Evolutionary conservation across 176 grass and related monocot species (phyloP), one percentile per base, ranked within the genome.

Genomic region (Canna indica): DNA sequence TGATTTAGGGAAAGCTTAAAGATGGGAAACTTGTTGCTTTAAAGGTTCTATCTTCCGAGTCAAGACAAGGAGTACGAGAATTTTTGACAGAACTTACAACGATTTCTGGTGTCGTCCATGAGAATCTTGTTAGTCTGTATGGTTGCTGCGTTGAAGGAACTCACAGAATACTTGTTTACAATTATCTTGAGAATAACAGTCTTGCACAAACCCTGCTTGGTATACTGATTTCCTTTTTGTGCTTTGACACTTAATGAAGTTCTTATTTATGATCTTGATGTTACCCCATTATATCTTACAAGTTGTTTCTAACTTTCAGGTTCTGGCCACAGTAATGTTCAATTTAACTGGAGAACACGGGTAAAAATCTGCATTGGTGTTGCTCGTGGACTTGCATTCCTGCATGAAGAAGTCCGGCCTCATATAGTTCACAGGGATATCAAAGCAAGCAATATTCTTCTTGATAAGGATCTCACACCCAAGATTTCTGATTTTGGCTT

Each of bases 401-500:
- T 38, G 36, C 36, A 38, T 38, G 36, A 38, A 38, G 4, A 38
- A 7, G 36, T 38, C 36, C 36, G 7, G 36, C 36, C 36, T 38
- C 36, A 38, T 38, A 38, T 38, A 38, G 36, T 38, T 38, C 36
- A 38, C 7, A 38, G 36, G 36, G 36, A 38, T 7, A 38, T 38
- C 7, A 38, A 38, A 7, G 36, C 36, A 38, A 38, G 36, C 36
- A 38, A 38, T 38, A 38, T 38, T 38, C 36, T 38, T 38, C 36
- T 38, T 38, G 36, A 38, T 7, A 38, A 38, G 36, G 7, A 38
- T 38, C 36, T 38, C 36, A 38, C 36, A 38, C 36, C 36, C 6
- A 93, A 93, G 72, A 93, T 93, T 35, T 93, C 86, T 62, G 86
- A 93, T 84, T 93, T 93, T 59, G 90, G 90, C 5, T 64, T 93